Percentiles rank a stretch among this genome's conserved stretches.
phyloP scores from a whole-genome alignment of 73 alveolate species.

The Uronychia setigera region DNA sequence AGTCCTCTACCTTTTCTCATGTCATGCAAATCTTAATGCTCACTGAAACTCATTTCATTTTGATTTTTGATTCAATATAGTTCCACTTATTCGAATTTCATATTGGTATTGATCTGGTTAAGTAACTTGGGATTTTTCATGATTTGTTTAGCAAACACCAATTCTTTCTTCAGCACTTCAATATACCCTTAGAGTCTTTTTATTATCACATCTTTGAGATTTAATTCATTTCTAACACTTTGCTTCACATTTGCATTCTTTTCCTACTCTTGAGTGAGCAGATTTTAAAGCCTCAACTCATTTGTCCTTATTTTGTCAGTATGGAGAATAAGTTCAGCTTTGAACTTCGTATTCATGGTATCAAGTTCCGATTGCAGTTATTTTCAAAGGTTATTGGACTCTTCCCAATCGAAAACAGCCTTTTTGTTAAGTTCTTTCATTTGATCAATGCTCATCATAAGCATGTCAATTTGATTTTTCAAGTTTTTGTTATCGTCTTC shows the following conservation, averaged over 20 bases:
- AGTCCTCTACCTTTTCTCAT: background rate
- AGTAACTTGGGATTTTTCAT: slow-evolving; percentile 37
- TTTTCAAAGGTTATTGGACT: background rate
- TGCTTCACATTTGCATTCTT: background rate
- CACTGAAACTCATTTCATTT: background rate
- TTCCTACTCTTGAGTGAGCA: background rate
- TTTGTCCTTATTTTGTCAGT: background rate
- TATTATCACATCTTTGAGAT: slow-evolving; percentile 29
- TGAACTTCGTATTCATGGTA: background rate
- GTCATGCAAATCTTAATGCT: background rate
- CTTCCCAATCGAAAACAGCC: background rate
- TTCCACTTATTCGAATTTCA: slow-evolving; percentile 40
- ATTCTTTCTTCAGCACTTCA: slow-evolving; percentile 27
- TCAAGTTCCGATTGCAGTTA: background rate
- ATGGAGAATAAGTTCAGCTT: background rate
- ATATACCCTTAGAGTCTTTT: slow-evolving; percentile 24
- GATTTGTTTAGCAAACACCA: slow-evolving; percentile 42
- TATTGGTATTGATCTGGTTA: slow-evolving; percentile 16
- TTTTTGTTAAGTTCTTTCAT: background rate
- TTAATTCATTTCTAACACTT: slow-evolving; percentile 17
- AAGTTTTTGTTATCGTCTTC: background rate
- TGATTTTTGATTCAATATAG: background rate
- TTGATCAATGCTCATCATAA: background rate
- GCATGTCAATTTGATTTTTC: background rate
- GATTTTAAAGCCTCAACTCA: background rate